Evolutionary conservation across 495 filamentous ascomycete genomes (phyloP).

Genomic region (Podospora comata): DNA sequence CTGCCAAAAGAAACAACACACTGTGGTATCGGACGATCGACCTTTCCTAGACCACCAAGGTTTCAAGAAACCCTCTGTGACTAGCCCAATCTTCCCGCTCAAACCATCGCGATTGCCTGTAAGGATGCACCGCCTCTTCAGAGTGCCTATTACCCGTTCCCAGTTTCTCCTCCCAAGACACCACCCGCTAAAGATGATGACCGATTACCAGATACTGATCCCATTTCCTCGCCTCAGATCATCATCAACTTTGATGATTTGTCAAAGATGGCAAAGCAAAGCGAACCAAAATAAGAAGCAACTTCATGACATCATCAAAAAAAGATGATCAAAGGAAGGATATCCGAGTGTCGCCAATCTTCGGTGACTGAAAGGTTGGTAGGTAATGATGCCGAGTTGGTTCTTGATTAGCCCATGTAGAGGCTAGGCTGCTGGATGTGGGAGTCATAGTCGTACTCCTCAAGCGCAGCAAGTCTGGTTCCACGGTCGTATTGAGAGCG

Average conservation of each 20-base stretch:
- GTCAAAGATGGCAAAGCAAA: constrained; percentile 27
- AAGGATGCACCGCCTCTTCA: background rate
- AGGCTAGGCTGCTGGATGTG: constrained; percentile 29
- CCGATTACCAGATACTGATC: constrained; percentile 1
- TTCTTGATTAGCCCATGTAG: background rate
- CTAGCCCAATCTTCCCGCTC: constrained; percentile 32
- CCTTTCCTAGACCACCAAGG: constrained; percentile 37
- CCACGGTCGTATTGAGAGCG: constrained; percentile 76
- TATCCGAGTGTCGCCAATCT: background rate
- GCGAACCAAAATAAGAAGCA: constrained; percentile 13
- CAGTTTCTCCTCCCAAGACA: constrained; percentile 5
- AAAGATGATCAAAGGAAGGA: background rate
- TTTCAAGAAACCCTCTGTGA: constrained; percentile 25
- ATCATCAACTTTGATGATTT: constrained; percentile 22
- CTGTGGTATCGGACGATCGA: constrained; percentile 28
- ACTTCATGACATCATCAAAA: constrained; percentile 1
- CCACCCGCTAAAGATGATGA: constrained; percentile 7
- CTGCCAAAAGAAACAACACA: constrained; percentile 24
- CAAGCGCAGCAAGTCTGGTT: constrained; percentile 57
- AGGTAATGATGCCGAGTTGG: background rate
- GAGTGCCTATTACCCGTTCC: background rate
- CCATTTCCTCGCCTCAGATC: constrained; percentile 1
- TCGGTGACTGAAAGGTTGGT: background rate
- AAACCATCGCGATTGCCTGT: constrained; percentile 18
- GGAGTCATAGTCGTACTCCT: constrained; percentile 53